phyloP scores from a whole-genome alignment of 805 yeast genomes.

The Lipomyces oligophaga region DNA sequence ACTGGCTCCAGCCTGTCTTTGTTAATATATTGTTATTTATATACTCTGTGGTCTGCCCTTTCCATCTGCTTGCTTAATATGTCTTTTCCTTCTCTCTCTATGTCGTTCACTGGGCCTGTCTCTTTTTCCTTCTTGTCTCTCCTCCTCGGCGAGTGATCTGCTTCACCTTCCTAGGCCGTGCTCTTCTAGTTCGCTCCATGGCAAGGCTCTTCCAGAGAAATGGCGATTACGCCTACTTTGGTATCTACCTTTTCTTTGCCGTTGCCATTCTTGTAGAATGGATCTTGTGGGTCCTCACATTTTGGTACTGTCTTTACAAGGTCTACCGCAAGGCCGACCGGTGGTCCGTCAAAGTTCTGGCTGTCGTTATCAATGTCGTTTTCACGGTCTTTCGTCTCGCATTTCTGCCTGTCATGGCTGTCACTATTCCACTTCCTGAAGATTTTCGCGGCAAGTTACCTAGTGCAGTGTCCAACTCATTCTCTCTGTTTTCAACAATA shows the following conservation, averaged over 20 bases:
- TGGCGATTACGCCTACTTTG: too few species aligned
- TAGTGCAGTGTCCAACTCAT: neutral
- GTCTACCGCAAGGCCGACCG: slow-evolving; percentile 21
- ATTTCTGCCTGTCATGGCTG: slow-evolving; percentile 21
- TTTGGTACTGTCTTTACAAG: slow-evolving; percentile 20
- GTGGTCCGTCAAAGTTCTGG: slow-evolving; percentile 8
- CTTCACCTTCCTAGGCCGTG: too few species aligned
- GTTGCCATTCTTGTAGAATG: slow-evolving; percentile 26
- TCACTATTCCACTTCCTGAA: slow-evolving; percentile 19
- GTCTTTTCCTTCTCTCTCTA: too few species aligned
- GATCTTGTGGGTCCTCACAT: slow-evolving; percentile 23
- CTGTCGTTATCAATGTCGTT: slow-evolving; percentile 7
- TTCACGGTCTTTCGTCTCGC: slow-evolving; percentile 13
- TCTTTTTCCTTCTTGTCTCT: too few species aligned
- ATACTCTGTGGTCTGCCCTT: too few species aligned
- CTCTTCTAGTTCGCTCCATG: too few species aligned
- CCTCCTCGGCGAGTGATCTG: too few species aligned
- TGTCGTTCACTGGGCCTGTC: too few species aligned
- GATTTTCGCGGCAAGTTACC: slow-evolving; percentile 21
- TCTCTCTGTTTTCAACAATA: slow-evolving; percentile 21
- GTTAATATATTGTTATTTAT: too few species aligned
- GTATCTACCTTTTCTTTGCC: slow-evolving; percentile 9
- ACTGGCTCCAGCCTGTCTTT: too few species aligned
- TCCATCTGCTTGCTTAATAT: too few species aligned
- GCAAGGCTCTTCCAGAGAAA: too few species aligned